Percentiles rank a stretch among this genome's conserved stretches.
Evolutionary conservation across 2,329 filamentous ascomycete species (phyloP).

Genomic region (Colletotrichum higginsianum): DNA sequence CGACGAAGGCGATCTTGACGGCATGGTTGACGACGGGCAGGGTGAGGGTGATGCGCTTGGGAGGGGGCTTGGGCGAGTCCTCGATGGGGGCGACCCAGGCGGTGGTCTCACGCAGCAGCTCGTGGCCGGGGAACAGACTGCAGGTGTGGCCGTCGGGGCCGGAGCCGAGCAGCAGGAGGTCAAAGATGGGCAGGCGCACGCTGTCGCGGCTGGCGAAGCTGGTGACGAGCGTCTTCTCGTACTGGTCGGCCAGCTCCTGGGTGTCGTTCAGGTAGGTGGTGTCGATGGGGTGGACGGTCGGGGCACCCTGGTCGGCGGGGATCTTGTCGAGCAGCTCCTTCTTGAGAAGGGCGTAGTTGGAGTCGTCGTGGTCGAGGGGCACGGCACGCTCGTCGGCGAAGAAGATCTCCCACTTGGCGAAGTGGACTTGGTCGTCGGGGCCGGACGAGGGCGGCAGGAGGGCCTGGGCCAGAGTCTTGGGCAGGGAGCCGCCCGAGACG

Average conservation of each 20-base stretch:
- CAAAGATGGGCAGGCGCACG: conserved; percentile 94
- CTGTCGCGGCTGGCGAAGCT: conserved; percentile 94
- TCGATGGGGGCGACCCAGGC: conserved; percentile 95
- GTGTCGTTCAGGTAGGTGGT: conserved; percentile 76
- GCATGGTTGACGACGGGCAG: conserved; percentile 92
- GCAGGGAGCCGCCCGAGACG: conserved; percentile 94
- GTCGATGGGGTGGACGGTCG: conserved; percentile 86
- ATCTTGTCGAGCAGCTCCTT: conserved; percentile 91
- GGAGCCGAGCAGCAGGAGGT: conserved; percentile 92
- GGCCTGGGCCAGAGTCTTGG: conserved; percentile 87
- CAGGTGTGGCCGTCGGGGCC: conserved; percentile 98
- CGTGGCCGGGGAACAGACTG: conserved; percentile 93
- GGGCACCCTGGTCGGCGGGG: conserved; percentile 75
- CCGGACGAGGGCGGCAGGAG: conserved; percentile 73
- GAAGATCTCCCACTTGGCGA: conserved; percentile 96
- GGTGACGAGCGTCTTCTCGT: conserved; percentile 88
- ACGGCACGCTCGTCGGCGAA: conserved; percentile 98
- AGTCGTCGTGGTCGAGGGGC: conserved; percentile 90
- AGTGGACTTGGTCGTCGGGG: conserved; percentile 76
- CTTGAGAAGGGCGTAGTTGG: conserved; percentile 93
- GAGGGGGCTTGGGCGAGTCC: conserved; percentile 95
- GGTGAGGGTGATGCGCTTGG: conserved; percentile 91
- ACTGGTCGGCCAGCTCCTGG: conserved; percentile 93
- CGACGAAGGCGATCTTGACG: conserved; percentile 90
- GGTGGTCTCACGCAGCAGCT: conserved; percentile 85